phyloP scores from a whole-genome alignment of 1,284 basidiomycete species.

The Apiotrichum gamsii region DNA sequence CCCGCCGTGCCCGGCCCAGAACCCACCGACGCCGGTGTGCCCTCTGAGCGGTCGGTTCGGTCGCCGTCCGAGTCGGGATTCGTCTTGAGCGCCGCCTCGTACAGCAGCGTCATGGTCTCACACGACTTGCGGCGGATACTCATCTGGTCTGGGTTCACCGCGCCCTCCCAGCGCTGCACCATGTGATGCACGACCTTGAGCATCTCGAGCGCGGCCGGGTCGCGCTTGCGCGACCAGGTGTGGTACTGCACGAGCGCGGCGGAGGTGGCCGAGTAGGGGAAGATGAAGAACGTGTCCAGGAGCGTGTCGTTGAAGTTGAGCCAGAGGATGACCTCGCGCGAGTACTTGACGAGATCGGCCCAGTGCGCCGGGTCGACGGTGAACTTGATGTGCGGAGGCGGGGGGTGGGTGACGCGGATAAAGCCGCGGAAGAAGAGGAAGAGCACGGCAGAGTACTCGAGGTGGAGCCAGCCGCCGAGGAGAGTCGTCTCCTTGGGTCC shows the following conservation, averaged over 20 bases:
- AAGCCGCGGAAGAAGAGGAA: conserved; percentile 78
- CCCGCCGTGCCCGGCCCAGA: too few species aligned
- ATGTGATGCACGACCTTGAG: conserved; percentile 74
- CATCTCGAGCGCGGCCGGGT: conserved; percentile 64
- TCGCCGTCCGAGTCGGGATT: conserved; percentile 34
- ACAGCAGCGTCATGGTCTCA: conserved; percentile 83
- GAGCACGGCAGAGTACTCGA: conserved; percentile 76
- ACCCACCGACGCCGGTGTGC: conserved; percentile 55
- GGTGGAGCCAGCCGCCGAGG: conserved; percentile 63
- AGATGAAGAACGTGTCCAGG: conserved; percentile 80
- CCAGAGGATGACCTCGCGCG: conserved; percentile 81
- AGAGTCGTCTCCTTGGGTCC: conserved; percentile 59
- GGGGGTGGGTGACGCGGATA: conserved; percentile 85
- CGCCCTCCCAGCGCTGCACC: conserved; percentile 72
- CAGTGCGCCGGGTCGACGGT: conserved; percentile 72
- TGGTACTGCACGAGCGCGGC: conserved; percentile 68
- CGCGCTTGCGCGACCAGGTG: conserved; percentile 70
- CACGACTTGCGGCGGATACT: conserved; percentile 70
- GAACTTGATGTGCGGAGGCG: conserved; percentile 77
- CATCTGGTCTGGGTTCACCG: conserved; percentile 65
- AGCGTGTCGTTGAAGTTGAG: conserved; percentile 69
- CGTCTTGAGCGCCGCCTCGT: conserved; percentile 78
- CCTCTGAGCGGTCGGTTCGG: conserved; percentile 28
- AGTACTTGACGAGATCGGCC: conserved; percentile 64
- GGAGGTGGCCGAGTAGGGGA: conserved; percentile 80